These are phyloP conservation scores for Gynandropsis gynandra DNA, from an alignment of 345 rosid species.

Conservation along the genomic window DNA sequence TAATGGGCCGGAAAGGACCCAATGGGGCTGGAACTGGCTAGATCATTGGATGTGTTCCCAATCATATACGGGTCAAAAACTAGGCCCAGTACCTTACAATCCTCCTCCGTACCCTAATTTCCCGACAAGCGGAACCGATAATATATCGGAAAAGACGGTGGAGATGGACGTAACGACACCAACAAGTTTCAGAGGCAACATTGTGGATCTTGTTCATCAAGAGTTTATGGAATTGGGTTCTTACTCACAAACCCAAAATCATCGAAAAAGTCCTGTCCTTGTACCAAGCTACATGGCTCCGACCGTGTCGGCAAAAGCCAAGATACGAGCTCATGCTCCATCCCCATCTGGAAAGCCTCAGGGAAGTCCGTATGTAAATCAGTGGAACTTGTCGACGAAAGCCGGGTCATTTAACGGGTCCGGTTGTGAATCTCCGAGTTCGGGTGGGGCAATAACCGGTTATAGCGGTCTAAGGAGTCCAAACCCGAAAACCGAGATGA, in stretches of 20 bases:
- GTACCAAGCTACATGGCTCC: conserved; percentile 87
- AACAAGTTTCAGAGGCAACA: conserved; percentile 19
- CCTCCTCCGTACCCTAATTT: conserved; percentile 47
- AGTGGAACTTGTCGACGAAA: conserved; percentile 75
- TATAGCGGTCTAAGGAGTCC: conserved; percentile 59
- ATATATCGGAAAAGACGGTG: conserved; percentile 74
- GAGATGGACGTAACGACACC: conserved; percentile 61
- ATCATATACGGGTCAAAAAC: conserved; percentile 39
- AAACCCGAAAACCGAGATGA: conserved; percentile 29
- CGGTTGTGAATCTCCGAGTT: conserved; percentile 67
- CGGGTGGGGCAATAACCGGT: conserved; percentile 40
- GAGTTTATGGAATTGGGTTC: conserved; percentile 31
- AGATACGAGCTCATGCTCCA: conserved; percentile 43
- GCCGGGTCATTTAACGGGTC: conserved; percentile 34
- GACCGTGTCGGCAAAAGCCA: conserved; percentile 86
- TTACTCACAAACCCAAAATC: conserved; percentile 31
- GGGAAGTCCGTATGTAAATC: conserved; percentile 34
- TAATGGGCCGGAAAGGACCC: conserved; percentile 41
- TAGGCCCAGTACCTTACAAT: conserved; percentile 35
- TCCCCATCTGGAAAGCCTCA: conserved; percentile 30
- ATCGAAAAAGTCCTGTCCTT: conserved; percentile 25
- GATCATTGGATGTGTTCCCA: conserved; percentile 93
- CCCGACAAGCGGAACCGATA: conserved; percentile 44
- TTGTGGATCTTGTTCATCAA: conserved; percentile 20
- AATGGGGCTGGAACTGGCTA: conserved; percentile 95